Evolutionary conservation across 2,329 filamentous ascomycete species (phyloP).

Genomic region (Pezicula carpinea): DNA sequence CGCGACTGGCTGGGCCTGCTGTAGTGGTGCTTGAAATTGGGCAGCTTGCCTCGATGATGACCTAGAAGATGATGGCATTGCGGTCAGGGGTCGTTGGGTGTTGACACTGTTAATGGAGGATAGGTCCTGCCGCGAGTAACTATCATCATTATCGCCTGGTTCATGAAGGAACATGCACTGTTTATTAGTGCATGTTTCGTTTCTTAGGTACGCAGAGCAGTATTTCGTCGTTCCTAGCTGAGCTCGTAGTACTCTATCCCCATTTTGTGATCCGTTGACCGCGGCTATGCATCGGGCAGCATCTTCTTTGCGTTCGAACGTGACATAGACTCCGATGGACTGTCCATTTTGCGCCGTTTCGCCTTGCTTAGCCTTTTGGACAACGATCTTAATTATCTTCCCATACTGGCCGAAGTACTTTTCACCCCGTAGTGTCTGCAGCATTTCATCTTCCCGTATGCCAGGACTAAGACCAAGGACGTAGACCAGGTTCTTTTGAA

Average conservation of each 20-base stretch:
- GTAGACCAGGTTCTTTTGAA: conserved; percentile 98
- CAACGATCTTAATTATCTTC: conserved; percentile 97
- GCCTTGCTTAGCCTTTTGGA: conserved; percentile 76
- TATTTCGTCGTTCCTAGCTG: conserved; percentile 92
- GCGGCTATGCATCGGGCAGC: conserved; percentile 85
- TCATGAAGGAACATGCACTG: conserved; percentile 99
- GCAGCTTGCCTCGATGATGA: conserved; percentile 49
- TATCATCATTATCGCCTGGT: conserved; percentile 96
- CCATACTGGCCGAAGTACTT: conserved; percentile 99
- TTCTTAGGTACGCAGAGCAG: conserved; percentile 92
- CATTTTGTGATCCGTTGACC: conserved; percentile 89
- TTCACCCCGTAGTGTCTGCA: conserved; percentile 82
- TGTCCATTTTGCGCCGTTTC: conserved; percentile 57
- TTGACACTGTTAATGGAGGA: conserved; percentile 91
- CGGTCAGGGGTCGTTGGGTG: conserved; percentile 63
- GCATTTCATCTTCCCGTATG: conserved; percentile 84
- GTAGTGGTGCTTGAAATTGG: conserved; percentile 30
- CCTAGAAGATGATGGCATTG: conserved; percentile 45
- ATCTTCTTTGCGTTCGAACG: conserved; percentile 87
- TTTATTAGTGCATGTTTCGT: conserved; percentile 90
- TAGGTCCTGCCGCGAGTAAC: conserved; percentile 88
- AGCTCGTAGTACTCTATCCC: conserved; percentile 76
- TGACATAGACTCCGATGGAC: conserved; percentile 97
- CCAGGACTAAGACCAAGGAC: conserved; percentile 91
- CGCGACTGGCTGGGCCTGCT: conserved; percentile 27